Conservation (phyloP, 2,329 filamentous ascomycete genomes). For the Trichoderma sp. region DNA sequence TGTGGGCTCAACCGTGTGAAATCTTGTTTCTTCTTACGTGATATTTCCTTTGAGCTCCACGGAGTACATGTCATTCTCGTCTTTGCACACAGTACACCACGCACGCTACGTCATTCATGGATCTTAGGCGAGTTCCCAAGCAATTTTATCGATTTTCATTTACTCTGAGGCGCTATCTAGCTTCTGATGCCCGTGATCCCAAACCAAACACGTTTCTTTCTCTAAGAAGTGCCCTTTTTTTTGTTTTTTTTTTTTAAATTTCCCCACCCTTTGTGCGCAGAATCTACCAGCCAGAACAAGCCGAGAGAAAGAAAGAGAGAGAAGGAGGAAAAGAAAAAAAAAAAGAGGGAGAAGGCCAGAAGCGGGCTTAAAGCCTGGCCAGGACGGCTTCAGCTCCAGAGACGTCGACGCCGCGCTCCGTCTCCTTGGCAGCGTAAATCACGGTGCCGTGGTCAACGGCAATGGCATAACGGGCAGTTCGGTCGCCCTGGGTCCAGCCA, state of each 20-base stretch:
- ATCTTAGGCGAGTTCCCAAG: background rate
- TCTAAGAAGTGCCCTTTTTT: background rate
- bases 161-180: constrained; percentile 2
- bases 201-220: background rate
- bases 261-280: background rate
- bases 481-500: constrained; percentile 72
- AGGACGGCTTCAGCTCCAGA: constrained; percentile 54
- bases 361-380: constrained; percentile 47
- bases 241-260: background rate
- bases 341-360: no score
- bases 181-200: background rate
- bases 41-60: no score
- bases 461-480: constrained; percentile 76
- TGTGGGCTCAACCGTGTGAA: background rate
- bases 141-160: background rate
- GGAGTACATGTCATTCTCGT: no score
- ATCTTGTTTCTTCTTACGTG: background rate
- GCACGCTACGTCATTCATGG: background rate
- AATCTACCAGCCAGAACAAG: background rate
- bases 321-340: background rate
- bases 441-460: constrained; percentile 81
- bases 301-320: background rate
- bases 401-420: constrained; percentile 44
- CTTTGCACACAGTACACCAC: no score
- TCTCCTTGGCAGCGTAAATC: constrained; percentile 73